Percentiles rank a stretch among this genome's conserved stretches.
These are phyloP conservation scores for Pichia sp. DNA, from an alignment of 1,139 yeast species.

Conservation along the genomic window DNA sequence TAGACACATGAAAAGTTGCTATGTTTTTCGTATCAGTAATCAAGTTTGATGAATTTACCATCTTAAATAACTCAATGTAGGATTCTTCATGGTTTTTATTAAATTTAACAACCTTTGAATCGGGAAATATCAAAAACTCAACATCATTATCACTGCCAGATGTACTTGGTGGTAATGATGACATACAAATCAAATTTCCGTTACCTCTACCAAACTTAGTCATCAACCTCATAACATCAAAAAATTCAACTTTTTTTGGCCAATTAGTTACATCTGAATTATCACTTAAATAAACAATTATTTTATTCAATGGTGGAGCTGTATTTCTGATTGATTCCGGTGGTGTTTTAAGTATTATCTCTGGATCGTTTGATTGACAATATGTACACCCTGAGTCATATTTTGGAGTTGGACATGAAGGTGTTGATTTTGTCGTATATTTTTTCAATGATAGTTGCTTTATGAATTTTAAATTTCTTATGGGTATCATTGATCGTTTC, in stretches of 20 bases:
- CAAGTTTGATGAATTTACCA: constrained; percentile 8
- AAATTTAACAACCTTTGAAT: constrained; percentile 8
- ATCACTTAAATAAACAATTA: constrained; percentile 45
- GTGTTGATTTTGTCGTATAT: background rate
- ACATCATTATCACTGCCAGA: background rate
- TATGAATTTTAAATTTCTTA: background rate
- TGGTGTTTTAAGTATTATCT: constrained; percentile 9
- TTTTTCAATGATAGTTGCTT: background rate
- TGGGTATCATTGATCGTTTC: background rate
- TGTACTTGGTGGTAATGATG: constrained; percentile 9
- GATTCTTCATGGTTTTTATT: background rate
- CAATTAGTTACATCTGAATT: constrained; percentile 34
- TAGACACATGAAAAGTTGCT: constrained; percentile 8
- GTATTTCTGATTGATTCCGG: constrained; percentile 39
- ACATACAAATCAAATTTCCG: constrained; percentile 11
- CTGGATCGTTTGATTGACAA: constrained; percentile 37
- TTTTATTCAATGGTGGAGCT: constrained; percentile 47
- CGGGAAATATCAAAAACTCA: constrained; percentile 12
- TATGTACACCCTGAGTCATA: constrained; percentile 59
- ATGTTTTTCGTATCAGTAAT: constrained; percentile 12
- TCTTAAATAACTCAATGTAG: constrained; percentile 4
- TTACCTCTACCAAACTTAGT: constrained; percentile 13
- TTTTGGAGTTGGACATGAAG: constrained; percentile 44
- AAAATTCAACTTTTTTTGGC: constrained; percentile 53
- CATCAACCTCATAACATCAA: constrained; percentile 32